Conservation (phyloP, 1,284 basidiomycete species). For the Austroboletus rostrupii region DNA sequence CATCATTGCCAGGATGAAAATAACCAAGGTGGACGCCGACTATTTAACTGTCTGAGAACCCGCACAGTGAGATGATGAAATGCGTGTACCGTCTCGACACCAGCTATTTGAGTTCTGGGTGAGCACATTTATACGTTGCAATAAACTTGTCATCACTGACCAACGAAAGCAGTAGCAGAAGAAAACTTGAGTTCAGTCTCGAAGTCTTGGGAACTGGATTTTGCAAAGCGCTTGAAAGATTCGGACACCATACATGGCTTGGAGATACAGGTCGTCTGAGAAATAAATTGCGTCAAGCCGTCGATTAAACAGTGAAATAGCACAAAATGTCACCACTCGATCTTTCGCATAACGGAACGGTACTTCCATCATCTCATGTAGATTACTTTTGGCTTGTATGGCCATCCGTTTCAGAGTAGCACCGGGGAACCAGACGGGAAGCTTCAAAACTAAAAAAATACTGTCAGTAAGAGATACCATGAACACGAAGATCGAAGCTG, state of each 20-base stretch:
- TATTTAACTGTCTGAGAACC: constrained; percentile 7
- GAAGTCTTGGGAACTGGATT: constrained; percentile 17
- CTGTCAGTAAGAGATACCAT: constrained; percentile 12
- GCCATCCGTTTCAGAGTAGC: constrained; percentile 29
- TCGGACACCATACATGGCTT: constrained; percentile 30
- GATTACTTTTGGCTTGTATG: constrained; percentile 26
- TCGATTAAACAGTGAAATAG: background rate
- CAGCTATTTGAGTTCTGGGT: constrained; percentile 17
- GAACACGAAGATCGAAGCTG: constrained; percentile 16
- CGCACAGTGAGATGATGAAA: background rate
- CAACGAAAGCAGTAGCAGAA: constrained; percentile 32
- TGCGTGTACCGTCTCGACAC: constrained; percentile 29
- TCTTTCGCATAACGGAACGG: constrained; percentile 30
- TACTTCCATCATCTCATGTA: constrained; percentile 28
- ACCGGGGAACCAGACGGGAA: constrained; percentile 29
- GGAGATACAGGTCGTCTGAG: constrained; percentile 20
- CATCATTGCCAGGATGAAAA: constrained; percentile 39
- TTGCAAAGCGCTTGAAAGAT: constrained; percentile 23
- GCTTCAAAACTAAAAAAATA: constrained; percentile 24
- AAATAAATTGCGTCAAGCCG: background rate
- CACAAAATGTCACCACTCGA: constrained; percentile 18
- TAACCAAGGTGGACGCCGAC: constrained; percentile 30
- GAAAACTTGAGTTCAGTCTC: constrained; percentile 28
- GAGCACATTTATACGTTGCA: background rate
- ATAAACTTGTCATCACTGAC: constrained; percentile 12